Base-by-base conservation (phyloP, 768 basidiomycete genomes). In the Wakefieldia striispora region DNA sequence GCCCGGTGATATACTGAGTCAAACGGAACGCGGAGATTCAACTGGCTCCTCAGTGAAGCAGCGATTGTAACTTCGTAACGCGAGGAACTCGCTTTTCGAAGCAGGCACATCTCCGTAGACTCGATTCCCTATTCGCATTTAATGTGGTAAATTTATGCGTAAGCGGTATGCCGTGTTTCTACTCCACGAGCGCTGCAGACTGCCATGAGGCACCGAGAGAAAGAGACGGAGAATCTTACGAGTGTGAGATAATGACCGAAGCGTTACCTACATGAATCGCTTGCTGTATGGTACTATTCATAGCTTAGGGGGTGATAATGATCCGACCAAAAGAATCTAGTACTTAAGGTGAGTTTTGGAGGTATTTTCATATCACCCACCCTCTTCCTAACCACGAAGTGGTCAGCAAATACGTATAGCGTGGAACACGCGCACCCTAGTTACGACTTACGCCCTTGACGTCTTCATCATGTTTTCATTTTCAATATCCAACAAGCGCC, bases 121-220 rank as follows among this genome's bases (percentile, higher is more conserved):
- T 16, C 16, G 33, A 33, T 33, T 7, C 16, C 33, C 16, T 33
- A 33, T 16, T n/a, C n/a, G n/a, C n/a, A n/a, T n/a, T 33, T 33
- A 5, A 16, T 6, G 16, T 16, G 6, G 33, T 33, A 33, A 33
- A 33, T 33, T 16, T 16, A 2, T 2, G 33, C 33, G 33, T 33
- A 33, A 33, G 33, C 16, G 14, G 14, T 17, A n/a, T 29, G 24
- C 40, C 11, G 40, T 13, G 10, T 16, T 29, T 41, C 36, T 26
- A 35, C 38, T 12, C 34, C 12, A 16, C 27, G 20, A 46, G 46
- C 13, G 34, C 37, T 45, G 33, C 42, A 38, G 21, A 27, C 3
- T 20, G 27, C 42, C 45, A 62, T 23, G 51, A 49, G 24, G 39
- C 14, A 47, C 42, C 46, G 49, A 53, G 50, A 45, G 44, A 48